Evolutionary conservation across 176 grass and related monocot species (phyloP).

Genomic region (Aegilops bicornis): DNA sequence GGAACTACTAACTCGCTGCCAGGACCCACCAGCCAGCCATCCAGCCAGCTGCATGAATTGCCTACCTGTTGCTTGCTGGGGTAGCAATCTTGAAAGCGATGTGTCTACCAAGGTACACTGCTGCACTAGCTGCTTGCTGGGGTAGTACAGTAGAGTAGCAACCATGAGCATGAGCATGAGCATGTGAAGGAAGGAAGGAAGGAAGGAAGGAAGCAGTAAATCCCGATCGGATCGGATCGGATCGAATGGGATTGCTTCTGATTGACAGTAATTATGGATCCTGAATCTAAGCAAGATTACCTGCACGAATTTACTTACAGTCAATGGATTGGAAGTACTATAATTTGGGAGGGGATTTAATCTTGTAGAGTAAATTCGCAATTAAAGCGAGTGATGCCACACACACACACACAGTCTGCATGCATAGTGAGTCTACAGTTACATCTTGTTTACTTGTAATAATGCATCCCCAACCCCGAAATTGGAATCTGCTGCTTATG

Average conservation of each 20-base stretch:
- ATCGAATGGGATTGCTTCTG: not conserved
- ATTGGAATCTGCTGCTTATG: not conserved
- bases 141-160: not conserved
- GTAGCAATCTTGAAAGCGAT: slow-evolving; percentile 39
- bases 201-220: not conserved
- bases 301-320: not conserved
- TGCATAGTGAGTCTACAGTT: slow-evolving; percentile 5
- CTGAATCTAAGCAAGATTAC: not conserved
- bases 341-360: not conserved
- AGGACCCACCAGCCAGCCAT: slow-evolving; percentile 28
- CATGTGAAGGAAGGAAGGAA: not conserved
- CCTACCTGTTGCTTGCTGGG: slow-evolving; percentile 6
- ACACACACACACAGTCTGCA: not conserved
- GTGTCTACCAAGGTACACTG: slow-evolving; percentile 2
- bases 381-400: slow-evolving; percentile 18
- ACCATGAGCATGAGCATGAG: not conserved
- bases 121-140: too few species aligned
- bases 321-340: not conserved
- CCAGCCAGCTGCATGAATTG: slow-evolving; percentile 23
- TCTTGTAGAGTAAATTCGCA: not conserved
- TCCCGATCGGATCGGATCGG: not conserved
- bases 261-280: not conserved
- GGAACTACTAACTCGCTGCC: not conserved
- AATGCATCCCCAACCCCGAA: not conserved
- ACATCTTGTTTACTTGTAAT: not conserved